Evolutionary conservation across 1,284 basidiomycete genomes (phyloP).

Genomic region (Garcileccinum viscosum): DNA sequence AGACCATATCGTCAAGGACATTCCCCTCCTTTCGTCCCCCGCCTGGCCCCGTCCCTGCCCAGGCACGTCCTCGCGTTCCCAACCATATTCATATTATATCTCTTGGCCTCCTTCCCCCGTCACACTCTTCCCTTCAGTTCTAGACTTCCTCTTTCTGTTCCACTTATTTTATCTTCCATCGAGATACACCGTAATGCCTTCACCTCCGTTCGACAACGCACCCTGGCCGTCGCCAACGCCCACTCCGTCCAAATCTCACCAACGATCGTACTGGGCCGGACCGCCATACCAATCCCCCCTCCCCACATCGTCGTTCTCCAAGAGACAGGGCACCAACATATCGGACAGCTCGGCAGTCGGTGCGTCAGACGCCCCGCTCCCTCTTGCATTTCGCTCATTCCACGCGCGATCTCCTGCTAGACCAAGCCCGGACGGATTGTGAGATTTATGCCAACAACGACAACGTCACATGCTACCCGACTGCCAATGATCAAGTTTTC

Average conservation of each 20-base stretch:
- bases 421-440: conserved; percentile 41
- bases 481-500: conserved; percentile 52
- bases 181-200: conserved; percentile 42
- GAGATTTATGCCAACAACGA: conserved; percentile 60
- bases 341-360: conserved; percentile 49
- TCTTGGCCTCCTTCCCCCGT: conserved; percentile 11
- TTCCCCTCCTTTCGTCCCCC: conserved; percentile 23
- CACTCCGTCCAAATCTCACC: conserved; percentile 31
- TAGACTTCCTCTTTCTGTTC: conserved; percentile 29
- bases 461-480: conserved; percentile 76
- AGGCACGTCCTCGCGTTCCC: no score
- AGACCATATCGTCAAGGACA: conserved; percentile 24
- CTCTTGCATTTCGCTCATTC: conserved; percentile 17
- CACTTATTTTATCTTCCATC: conserved; percentile 25
- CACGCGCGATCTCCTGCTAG: conserved; percentile 31
- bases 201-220: conserved; percentile 36
- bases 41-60: conserved; percentile 9
- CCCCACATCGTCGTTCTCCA: conserved; percentile 14
- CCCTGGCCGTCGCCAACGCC: conserved; percentile 48
- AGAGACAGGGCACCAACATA: conserved; percentile 40
- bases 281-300: conserved; percentile 18
- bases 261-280: conserved; percentile 34
- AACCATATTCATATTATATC: conserved; percentile 36
- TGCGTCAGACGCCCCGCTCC: conserved; percentile 39
- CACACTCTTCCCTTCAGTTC: conserved; percentile 15